Evolutionary conservation across 2,329 filamentous ascomycete species (phyloP), one percentile per base, ranked within the genome.

Genomic region (Aspergillus tubingensis): DNA sequence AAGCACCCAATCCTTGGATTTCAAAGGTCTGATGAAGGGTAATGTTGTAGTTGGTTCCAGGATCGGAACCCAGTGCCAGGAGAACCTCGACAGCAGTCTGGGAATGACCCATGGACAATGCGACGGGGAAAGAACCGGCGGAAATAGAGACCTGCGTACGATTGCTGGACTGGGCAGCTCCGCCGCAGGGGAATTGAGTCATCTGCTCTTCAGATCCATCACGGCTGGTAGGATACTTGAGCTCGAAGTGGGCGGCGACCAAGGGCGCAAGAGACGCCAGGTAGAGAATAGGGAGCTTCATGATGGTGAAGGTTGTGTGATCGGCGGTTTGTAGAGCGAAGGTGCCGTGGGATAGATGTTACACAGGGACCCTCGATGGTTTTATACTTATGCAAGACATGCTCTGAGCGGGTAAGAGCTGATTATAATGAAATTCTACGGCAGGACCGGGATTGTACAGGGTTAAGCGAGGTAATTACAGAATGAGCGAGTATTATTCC

Each of bases 1-100:
- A 86, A 50, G 82, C 81, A 50, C 89, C 88, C 17, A 84, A 75
- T 70, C 89, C 74, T 77, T 86, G 70, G 74, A 85, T 79, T 81
- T 87, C 76, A 79, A 85, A 77, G 80, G 85, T 76, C 3, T 85
- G 85, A 2, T 86, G 83, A 27, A 92, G 80, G 36, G 87, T 85
- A 74, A 88, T 82, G 80, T 89, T 91, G 82, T 88, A 92, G 74
- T 85, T 86, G 68, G 81, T 82, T 49, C 79, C 79, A 1, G 81
- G 81, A 57, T 84, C 74, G 55, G 78, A 77, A 39, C 83, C 83
- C 15, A 86, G 70, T 27, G 80, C 81, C 53, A 87, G 70, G 38
- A 85, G 80, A 38, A 86, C 77, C 60, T 82, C 79, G n/a, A 85
- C 67, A 49, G 81, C 81, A 30, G 81, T 78, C 62, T 80, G 78